A percentile compares a stretch with the other conserved stretches of the same genome.
Conservation (phyloP, 208 protist species). For the Acanthamoeba culbertsoni region DNA sequence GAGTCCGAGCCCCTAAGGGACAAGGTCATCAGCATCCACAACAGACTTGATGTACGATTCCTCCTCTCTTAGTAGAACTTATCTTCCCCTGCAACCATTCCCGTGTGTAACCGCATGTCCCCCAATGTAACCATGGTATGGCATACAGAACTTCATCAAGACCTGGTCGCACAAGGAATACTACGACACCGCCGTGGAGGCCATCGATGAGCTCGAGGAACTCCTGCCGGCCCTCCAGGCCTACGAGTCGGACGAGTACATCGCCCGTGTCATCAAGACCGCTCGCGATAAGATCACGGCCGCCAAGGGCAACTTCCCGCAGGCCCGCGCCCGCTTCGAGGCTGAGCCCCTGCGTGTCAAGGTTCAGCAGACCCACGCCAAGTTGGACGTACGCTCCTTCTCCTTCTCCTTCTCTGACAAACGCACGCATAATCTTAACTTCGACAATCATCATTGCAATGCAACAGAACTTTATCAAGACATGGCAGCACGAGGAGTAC, state of each 20-base stretch:
- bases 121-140: no score
- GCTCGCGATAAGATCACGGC: neutral
- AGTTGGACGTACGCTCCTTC: neutral
- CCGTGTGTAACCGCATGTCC: no score
- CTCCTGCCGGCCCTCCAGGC: constrained; percentile 33
- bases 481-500: constrained; percentile 33
- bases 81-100: no score
- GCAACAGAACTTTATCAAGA: constrained; percentile 52
- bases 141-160: constrained; percentile 62
- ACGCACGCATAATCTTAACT: neutral
- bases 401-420: neutral
- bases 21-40: neutral
- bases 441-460: neutral
- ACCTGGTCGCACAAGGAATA: constrained; percentile 25
- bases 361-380: neutral
- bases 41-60: neutral
- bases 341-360: neutral
- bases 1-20: constrained; percentile 40
- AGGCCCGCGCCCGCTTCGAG: constrained; percentile 16
- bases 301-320: constrained; percentile 24
- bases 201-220: neutral
- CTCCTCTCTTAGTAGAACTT: neutral
- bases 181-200: constrained; percentile 25
- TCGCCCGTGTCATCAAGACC: neutral
- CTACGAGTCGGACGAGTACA: neutral